phyloP scores from a whole-genome alignment of 192 early-diverging fungal species.

The Allomyces macrogynus region DNA sequence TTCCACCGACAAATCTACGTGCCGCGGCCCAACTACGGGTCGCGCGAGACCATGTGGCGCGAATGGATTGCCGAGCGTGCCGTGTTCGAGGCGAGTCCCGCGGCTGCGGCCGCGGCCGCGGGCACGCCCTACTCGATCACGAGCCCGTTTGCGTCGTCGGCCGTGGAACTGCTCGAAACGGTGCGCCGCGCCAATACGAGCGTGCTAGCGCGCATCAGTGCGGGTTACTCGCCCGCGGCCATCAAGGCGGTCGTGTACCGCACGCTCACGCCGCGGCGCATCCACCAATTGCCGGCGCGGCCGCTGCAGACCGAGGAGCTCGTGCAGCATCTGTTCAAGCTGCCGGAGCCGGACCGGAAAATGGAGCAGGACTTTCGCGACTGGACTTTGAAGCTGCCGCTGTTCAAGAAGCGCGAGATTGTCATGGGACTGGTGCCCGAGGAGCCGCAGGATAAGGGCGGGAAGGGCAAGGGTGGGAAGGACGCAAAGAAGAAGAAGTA shows the following conservation, averaged over 20 bases:
- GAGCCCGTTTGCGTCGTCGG: neutral
- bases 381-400: neutral
- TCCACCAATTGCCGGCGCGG: neutral
- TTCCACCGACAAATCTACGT: conserved; percentile 19
- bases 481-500: too few relatives aligned
- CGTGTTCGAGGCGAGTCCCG: neutral
- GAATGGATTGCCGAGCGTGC: conserved; percentile 5
- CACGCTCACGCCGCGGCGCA: neutral
- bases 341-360: neutral
- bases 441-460: neutral
- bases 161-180: neutral
- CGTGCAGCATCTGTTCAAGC: neutral
- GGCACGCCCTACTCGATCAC: too few relatives aligned
- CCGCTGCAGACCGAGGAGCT: neutral
- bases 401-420: neutral
- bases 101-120: too few relatives aligned
- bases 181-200: neutral
- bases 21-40: conserved; percentile 26
- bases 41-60: conserved; percentile 18
- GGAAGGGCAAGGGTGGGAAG: too few relatives aligned
- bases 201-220: neutral
- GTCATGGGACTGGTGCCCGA: neutral
- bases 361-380: neutral
- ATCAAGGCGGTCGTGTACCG: neutral
- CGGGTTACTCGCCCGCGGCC: neutral